Base-by-base conservation (phyloP, 2,329 filamentous ascomycete genomes). In the Thelonectria discophora region DNA sequence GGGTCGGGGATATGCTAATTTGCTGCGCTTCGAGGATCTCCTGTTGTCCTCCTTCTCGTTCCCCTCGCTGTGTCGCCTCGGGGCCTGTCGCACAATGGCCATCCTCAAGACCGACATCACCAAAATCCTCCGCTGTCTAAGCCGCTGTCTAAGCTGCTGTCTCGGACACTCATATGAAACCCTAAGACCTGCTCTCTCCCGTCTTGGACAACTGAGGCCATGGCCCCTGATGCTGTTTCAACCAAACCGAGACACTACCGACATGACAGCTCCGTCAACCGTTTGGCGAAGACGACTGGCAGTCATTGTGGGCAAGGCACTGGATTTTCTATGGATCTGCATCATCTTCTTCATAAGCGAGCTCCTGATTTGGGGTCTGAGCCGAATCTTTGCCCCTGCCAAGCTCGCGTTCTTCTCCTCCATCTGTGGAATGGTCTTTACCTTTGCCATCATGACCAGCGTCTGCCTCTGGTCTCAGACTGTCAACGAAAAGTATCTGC, bases 341-440 rank as follows among this genome's bases (percentile, higher is more conserved):
- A 27, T 76, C 7, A 72, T 83, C 8, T 81, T 77, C 42, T 63
- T 82, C 2, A 21, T 71, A 15, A 78, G 79, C 58, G 79, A 84
- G 66, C 63, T 84, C n/a, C 64, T 81, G 32, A 81, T 83, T 18
- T 83, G 79, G 70, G 78, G 74, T 2, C 70, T 84, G 10, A 78
- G 80, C 32, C 64, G 73, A 10, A 68, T 70, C 1, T 69, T 84
- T 15, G 65, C 74, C 10, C 64, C 66, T 1, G 71, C 68, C 2
- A 57, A 71, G 3, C 61, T 80, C n/a, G 73, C 80, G 24, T 84
- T 82, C 59, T 80, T 83, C 5, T 78, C 81, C 0, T 77, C 82
- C 7, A 81, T 85, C 45, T 58, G 82, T 32, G 81, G 80, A 34
- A 85, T 85, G 83, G 13, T 76, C 0, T 47, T 79, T 15, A 72